Evolutionary conservation across 2,329 filamentous ascomycete genomes (phyloP), one percentile per base, ranked within the genome.

Genomic region (Sclerotinia subarctica): DNA sequence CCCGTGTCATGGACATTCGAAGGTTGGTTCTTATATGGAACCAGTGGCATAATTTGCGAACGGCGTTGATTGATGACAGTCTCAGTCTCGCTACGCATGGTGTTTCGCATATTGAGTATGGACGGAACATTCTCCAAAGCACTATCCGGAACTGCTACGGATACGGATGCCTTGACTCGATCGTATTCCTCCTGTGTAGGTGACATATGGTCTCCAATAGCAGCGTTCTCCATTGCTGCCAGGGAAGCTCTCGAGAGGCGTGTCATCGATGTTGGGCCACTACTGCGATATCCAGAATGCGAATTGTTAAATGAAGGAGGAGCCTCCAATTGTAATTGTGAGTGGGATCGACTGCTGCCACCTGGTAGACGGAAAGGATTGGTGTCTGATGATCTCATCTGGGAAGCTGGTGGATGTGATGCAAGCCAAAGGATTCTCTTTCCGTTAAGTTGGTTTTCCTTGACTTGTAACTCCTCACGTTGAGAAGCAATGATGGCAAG

Each of bases 351-450:
- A 13, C 44, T 26, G 19, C n/a, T 35, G 21, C 47, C 35, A 26
- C 65, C 38, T 38, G 57, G 62, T 26, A 64, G 62, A 6, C 4
- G 21, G 3, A 56, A 53, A 3, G 51, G 47, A 35, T 54, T 35
- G 2, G 38, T 35, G 17, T 67, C 49, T 35, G 38, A 24, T 5
- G 42, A 26, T 44, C 59, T 63, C 6, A 54, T 57, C 13, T 67
- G 65, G 0, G 65, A 62, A 17, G 57, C 59, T 3, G 65, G 32
- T n/a, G 65, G 65, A 35, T 67, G 65, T 1, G 65, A 67, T 17
- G 65, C 65, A 19, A 67, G 44, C 65, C 65, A 67, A 11, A 67
- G 51, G 1, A 67, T 42, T 21, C 65, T 29, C 56, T 67, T 67
- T 38, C 65, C 65, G 13, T 67, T 67, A 0, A 67, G 26, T 8